Evolutionary conservation across 441 rosid species (phyloP).

Genomic region (Omphalea diandra): DNA sequence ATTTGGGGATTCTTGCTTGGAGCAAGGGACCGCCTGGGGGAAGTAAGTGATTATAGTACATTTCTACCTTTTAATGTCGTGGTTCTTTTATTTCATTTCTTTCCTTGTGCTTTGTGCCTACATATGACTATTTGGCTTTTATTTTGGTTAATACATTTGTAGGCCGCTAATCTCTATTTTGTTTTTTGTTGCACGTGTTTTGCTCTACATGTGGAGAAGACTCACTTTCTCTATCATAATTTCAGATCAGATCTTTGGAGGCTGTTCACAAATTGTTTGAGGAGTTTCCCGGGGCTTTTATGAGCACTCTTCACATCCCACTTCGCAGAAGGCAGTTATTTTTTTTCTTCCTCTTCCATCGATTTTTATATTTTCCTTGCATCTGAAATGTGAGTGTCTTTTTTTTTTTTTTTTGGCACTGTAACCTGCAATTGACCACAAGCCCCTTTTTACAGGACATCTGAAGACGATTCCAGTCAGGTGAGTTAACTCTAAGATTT

Average conservation of each 20-base stretch:
- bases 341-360: not conserved
- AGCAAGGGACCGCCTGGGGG: constrained; percentile 97
- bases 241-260: constrained; percentile 92
- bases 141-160: not conserved
- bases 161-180: not conserved
- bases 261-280: constrained; percentile 81
- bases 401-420: not conserved
- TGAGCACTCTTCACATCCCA: constrained; percentile 64
- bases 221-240: constrained; percentile 13
- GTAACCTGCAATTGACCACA: constrained; percentile 16
- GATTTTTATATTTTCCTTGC: not conserved
- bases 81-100: not conserved
- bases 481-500: constrained; percentile 38
- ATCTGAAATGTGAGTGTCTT: not conserved
- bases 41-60: constrained; percentile 46
- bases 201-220: constrained; percentile 5
- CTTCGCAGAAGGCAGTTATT: constrained; percentile 47
- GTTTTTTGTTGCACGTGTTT: not conserved
- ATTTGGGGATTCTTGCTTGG: constrained; percentile 94
- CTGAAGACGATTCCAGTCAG: constrained; percentile 44
- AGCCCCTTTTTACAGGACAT: constrained; percentile 53
- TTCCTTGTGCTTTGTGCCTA: not conserved
- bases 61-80: not conserved
- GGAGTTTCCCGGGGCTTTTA: constrained; percentile 86
- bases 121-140: no score